Evolutionary conservation across 1,139 yeast species (phyloP).

Genomic region (Nakaseomyces delphensis): DNA sequence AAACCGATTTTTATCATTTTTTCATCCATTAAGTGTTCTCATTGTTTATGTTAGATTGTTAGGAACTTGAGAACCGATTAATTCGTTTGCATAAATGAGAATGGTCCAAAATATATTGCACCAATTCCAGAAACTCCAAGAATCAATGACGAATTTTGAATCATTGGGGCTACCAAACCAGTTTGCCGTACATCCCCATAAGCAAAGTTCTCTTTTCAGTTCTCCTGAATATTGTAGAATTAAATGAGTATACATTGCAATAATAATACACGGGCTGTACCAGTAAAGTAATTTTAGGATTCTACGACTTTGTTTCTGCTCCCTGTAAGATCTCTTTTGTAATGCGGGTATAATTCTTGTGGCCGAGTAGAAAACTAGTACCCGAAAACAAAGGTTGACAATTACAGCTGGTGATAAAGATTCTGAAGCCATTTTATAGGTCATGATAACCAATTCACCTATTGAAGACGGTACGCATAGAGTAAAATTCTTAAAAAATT

Average conservation of each 20-base stretch:
- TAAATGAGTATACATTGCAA: constrained; percentile 89
- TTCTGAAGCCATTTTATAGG: constrained; percentile 57
- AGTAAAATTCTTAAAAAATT: constrained; percentile 40
- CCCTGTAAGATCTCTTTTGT: constrained; percentile 32
- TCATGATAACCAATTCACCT: constrained; percentile 44
- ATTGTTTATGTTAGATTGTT: neutral
- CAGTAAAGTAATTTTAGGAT: constrained; percentile 63
- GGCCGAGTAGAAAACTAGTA: constrained; percentile 85
- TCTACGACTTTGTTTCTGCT: constrained; percentile 31
- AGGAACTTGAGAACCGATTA: constrained; percentile 34
- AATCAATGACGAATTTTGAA: constrained; percentile 44
- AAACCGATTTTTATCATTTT: neutral
- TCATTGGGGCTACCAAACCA: constrained; percentile 13
- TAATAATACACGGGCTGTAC: constrained; percentile 86
- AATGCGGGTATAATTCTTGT: constrained; percentile 86
- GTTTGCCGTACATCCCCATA: constrained; percentile 45
- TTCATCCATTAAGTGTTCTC: neutral
- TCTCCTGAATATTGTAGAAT: constrained; percentile 84
- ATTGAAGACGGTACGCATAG: constrained; percentile 38
- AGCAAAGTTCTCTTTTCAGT: constrained; percentile 47
- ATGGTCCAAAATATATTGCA: constrained; percentile 75
- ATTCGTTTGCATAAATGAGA: constrained; percentile 69
- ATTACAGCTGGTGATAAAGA: constrained; percentile 77
- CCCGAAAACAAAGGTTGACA: constrained; percentile 72
- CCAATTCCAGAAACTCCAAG: constrained; percentile 98